Conservation (phyloP, 129 eudicot genomes). For the Sambucus nigra region DNA sequence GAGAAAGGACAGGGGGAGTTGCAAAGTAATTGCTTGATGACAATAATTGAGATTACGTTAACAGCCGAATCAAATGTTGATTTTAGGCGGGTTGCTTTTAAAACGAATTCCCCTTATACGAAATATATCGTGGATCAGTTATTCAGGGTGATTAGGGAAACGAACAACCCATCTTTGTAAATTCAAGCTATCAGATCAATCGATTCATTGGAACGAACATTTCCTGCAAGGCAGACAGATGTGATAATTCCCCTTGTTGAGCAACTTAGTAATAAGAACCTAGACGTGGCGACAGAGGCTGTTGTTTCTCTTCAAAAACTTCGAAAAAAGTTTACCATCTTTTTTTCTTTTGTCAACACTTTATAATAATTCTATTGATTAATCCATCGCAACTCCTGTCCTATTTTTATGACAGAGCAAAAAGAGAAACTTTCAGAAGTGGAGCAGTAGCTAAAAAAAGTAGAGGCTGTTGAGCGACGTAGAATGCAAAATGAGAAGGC, state of each 20-base stretch:
- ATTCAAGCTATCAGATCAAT: conserved; percentile 51
- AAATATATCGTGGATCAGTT: conserved; percentile 64
- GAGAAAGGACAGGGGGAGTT: conserved; percentile 42
- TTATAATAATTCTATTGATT: too few species aligned
- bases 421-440: too few species aligned
- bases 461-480: too few species aligned
- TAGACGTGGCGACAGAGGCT: conserved; percentile 47
- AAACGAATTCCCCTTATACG: conserved; percentile 68
- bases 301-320: conserved; percentile 60
- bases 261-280: conserved; percentile 31
- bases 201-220: conserved; percentile 54
- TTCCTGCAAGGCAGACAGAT: conserved; percentile 48
- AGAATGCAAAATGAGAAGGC: too few species aligned
- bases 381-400: too few species aligned
- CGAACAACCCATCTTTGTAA: conserved; percentile 17
- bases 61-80: conserved; percentile 53
- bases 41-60: conserved; percentile 34
- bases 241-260: conserved; percentile 46
- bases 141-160: conserved; percentile 26
- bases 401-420: too few species aligned
- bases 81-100: conserved; percentile 56
- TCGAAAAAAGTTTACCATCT: too few species aligned
- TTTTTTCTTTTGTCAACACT: too few species aligned
- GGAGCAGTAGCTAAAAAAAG: too few species aligned
- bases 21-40: conserved; percentile 36